Conservation (phyloP, 495 filamentous ascomycete genomes). For the Trichoderma parareesei region DNA sequence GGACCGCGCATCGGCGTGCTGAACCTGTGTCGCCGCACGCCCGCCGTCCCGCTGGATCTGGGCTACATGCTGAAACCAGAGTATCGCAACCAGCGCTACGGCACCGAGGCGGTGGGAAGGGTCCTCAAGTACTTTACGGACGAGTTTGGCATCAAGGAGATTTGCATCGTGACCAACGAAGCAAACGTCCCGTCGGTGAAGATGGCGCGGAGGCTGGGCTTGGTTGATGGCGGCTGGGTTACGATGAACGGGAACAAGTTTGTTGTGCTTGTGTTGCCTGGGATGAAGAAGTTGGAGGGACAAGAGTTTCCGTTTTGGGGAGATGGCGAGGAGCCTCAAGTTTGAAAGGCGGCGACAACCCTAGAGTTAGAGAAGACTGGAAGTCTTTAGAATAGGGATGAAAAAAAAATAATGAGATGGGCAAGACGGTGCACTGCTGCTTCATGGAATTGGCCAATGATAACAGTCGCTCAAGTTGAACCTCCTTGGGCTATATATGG, state of each 20-base stretch:
- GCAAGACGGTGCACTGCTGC: no score
- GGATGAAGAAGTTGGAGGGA: neutral
- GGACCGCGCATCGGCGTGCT: neutral
- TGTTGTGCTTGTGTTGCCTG: neutral
- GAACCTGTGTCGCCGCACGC: neutral
- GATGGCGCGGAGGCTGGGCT: neutral
- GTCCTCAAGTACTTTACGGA: neutral
- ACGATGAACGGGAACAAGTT: neutral
- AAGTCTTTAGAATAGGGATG: no score
- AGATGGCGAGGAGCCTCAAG: neutral
- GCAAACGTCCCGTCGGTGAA: neutral
- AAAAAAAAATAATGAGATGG: no score
- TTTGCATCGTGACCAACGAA: neutral
- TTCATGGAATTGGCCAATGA: no score
- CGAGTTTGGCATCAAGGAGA: neutral
- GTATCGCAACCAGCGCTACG: neutral
- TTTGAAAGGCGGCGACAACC: no score
- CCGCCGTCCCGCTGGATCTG: neutral
- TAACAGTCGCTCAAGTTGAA: no score
- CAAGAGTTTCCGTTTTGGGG: neutral
- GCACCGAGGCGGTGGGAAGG: neutral
- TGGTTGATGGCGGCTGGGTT: neutral
- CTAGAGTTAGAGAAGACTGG: no score
- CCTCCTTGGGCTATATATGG: no score
- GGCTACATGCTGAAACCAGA: neutral